These are phyloP conservation scores for Trichosporon sp. DNA, from an alignment of 1,284 basidiomycete species.

Conservation along the genomic window DNA sequence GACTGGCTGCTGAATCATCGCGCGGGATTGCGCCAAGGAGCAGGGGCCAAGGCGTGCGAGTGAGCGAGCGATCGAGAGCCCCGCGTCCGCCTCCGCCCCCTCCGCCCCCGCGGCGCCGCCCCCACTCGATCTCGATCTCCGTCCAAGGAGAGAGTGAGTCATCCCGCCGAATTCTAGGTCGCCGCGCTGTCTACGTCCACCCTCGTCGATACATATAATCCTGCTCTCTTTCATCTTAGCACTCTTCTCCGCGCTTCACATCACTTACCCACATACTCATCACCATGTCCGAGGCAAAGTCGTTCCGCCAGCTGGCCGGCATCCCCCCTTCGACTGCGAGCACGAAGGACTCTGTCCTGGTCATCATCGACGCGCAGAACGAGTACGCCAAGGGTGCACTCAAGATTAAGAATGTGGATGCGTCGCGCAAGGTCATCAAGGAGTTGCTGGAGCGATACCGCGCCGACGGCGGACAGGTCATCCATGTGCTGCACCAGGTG, in stretches of 20 bases:
- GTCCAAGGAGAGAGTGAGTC: too few relatives aligned
- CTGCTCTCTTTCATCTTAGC: background rate
- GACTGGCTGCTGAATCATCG: too few relatives aligned
- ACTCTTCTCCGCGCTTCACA: background rate
- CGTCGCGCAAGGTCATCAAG: constrained; percentile 19
- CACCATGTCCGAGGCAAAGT: constrained; percentile 6
- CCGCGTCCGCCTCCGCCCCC: too few relatives aligned
- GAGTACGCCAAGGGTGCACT: constrained; percentile 27
- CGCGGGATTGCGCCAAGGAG: too few relatives aligned
- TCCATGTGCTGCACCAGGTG: constrained; percentile 26
- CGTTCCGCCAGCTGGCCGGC: constrained; percentile 21
- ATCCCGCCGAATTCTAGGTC: too few relatives aligned
- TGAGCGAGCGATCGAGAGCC: too few relatives aligned
- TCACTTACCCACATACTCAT: background rate
- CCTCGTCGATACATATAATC: background rate
- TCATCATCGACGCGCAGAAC: constrained; percentile 33
- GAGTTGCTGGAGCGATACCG: constrained; percentile 23
- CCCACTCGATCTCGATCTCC: too few relatives aligned
- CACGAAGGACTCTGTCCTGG: constrained; percentile 22
- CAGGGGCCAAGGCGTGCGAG: too few relatives aligned
- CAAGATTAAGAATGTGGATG: constrained; percentile 16
- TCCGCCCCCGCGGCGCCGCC: too few relatives aligned
- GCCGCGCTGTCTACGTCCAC: too few relatives aligned
- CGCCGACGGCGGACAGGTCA: constrained; percentile 14
- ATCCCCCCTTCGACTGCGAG: constrained; percentile 17